Evolutionary conservation across 73 alveolate genomes (phyloP).

Genomic region (Paramecium bursaria): DNA sequence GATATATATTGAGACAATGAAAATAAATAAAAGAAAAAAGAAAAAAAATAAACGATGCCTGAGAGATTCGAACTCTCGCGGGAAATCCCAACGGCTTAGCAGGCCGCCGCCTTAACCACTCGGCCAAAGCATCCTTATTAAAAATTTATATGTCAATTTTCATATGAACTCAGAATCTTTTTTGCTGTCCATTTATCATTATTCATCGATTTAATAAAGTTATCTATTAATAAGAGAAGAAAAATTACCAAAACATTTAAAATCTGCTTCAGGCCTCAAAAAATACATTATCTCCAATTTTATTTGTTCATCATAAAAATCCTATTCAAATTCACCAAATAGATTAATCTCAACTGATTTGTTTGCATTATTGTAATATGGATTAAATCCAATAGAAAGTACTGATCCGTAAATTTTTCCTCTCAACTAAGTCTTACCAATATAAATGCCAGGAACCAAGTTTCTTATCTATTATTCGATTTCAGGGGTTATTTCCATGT

Average conservation of each 20-base stretch:
- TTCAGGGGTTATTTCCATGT: constrained; percentile 60
- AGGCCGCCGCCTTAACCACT: constrained; percentile 98
- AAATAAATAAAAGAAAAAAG: background rate
- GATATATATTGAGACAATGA: too few relatives aligned
- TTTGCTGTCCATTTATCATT: constrained; percentile 4
- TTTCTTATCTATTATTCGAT: constrained; percentile 19
- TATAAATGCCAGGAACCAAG: constrained; percentile 64
- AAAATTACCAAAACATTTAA: constrained; percentile 55
- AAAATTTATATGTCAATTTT: too few relatives aligned
- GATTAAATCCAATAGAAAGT: constrained; percentile 61
- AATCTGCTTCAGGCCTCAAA: constrained; percentile 65
- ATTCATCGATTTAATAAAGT: constrained; percentile 13
- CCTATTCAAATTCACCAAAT: constrained; percentile 66
- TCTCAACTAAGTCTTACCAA: constrained; percentile 34
- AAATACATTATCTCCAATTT: constrained; percentile 58
- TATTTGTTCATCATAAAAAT: constrained; percentile 54
- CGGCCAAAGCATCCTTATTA: constrained; percentile 89
- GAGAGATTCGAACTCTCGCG: constrained; percentile 96
- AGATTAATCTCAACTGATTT: constrained; percentile 38
- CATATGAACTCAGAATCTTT: background rate
- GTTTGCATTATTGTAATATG: constrained; percentile 38
- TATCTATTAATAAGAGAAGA: background rate
- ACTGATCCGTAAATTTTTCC: constrained; percentile 8
- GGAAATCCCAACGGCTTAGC: constrained; percentile 96
- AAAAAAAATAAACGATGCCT: constrained; percentile 84